Evolutionary conservation across 2,329 filamentous ascomycete species (phyloP).

Genomic region (Diaporthe sp.): DNA sequence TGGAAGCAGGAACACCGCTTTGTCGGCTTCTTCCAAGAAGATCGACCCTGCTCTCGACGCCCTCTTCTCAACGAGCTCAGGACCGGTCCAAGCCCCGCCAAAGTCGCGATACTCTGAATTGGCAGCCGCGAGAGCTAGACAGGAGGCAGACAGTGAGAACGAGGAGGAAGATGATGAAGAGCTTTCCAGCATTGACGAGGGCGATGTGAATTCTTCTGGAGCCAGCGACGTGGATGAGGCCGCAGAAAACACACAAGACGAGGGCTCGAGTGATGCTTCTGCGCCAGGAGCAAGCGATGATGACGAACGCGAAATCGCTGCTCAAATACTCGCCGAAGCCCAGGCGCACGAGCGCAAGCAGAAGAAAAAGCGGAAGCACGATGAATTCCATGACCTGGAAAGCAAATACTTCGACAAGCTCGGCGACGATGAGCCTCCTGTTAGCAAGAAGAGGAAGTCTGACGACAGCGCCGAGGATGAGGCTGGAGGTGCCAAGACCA

Average conservation of each 20-base stretch:
- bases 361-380: slow-evolving; percentile 75
- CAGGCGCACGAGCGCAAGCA: slow-evolving; percentile 60
- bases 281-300: slow-evolving; percentile 36
- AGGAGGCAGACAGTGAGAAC: slow-evolving; percentile 43
- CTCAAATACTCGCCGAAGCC: slow-evolving; percentile 54
- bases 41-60: slow-evolving; percentile 79
- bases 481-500: slow-evolving; percentile 62
- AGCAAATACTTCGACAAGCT: slow-evolving; percentile 78
- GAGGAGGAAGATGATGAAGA: slow-evolving; percentile 45
- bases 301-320: slow-evolving; percentile 53
- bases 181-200: slow-evolving; percentile 48
- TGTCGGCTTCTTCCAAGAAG: slow-evolving; percentile 64
- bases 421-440: slow-evolving; percentile 68
- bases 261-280: slow-evolving; percentile 53
- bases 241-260: slow-evolving; percentile 56
- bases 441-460: slow-evolving; percentile 65
- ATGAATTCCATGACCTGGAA: slow-evolving; percentile 79
- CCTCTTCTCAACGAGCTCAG: slow-evolving; percentile 81
- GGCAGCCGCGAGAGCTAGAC: slow-evolving; percentile 49
- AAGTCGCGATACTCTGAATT: slow-evolving; percentile 61
- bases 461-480: slow-evolving; percentile 54
- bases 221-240: slow-evolving; percentile 60
- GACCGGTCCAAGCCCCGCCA: slow-evolving; percentile 63
- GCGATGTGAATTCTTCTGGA: slow-evolving; percentile 48
- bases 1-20: slow-evolving; percentile 53